Base-by-base conservation (phyloP, 331 rosid genomes). In the Stylosanthes scabra region DNA sequence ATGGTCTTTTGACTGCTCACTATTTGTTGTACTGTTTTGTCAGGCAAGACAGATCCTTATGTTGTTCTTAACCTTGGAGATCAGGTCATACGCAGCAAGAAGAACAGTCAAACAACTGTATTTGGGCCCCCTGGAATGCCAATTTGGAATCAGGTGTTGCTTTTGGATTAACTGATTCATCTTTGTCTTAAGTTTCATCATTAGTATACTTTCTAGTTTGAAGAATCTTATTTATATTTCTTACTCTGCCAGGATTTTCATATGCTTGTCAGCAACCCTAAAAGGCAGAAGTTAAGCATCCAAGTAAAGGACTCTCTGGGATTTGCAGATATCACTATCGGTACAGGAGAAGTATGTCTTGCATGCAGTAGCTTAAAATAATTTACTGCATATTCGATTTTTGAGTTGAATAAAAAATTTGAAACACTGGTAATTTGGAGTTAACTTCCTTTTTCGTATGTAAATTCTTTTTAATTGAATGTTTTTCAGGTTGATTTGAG, bases 71-170 rank as follows among this genome's bases (percentile, higher is more conserved):
- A 78, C 88, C 86, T 95, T 41, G 99, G 96, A 39, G 85, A 92
- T 81, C 99, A 95, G 81, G 74, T 46, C 63, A 92, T 95, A 77
- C 88, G 90, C 56, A 95, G 99, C 85, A 95, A 95, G 85, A 95
- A 88, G 87, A 90, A 95, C 83, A 95, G 99, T 70, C 99, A 95
- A 85, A 95, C 99, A 41, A 95, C 99, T 16, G 96, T 95, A 41
- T 81, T 86, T 81, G 99, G 99, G 0, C 90, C 98, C 46, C 98
- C 99, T 20, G 99, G 97, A 71, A 86, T 90, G 89, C 99, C 99
- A 59, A 95, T 95, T 70, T 95, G 99, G 99, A 92, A 95, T 81
- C 99, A 95, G 96, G 99, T 95, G 67, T 82, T 65, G 83, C 65
- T 72, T 68, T 64, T 71, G 46, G 29, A 58, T 63, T 74, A 58